Evolutionary conservation across 1,284 basidiomycete species (phyloP), one percentile per base, ranked within the genome.

Genomic region (Paramarasmius palmivorus): DNA sequence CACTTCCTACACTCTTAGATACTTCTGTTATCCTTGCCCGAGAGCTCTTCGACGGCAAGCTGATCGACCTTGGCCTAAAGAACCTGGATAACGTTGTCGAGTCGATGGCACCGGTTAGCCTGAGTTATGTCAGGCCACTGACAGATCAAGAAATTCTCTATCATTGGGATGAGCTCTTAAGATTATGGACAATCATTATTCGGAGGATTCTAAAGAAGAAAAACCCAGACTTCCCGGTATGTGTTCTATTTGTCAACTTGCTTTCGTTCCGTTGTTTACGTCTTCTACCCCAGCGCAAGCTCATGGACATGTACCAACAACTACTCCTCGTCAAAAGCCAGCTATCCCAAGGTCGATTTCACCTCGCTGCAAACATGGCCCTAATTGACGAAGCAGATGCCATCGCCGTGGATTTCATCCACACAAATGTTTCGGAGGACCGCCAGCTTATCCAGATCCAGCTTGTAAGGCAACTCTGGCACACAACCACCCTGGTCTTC

Each of bases 271-370:
- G 2, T 9, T 1, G 3, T 17, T 45, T 26, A 29, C 14, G 47
- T 37, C 36, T 19, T 48, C 55, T 34, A 52, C 17, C 44, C 12
- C 57, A 84, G 79, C 57, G 63, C 26, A 63, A 65, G 23, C 61
- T 80, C 29, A 41, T 78, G 5, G 64, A 68, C 23, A 65, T 72
- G 1, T 85, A 83, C 84, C 72, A 79, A 57, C 73, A 76, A 0
- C 69, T 86, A 20, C 65, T 86, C 22, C 72, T 82, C n/a, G 73
- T 68, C 12, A 75, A 74, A 42, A 70, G 76, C 5, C 73, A 76
- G 53, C 61, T 78, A 8, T 72, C 73, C 0, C 68, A 66, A 12
- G 63, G 61, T 4, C 12, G 12, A 23, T 66, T 66, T 0, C 71
- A 75, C 54, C 58, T 73, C 4, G 69, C 70, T 2, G 59, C 71